A percentile compares a stretch with the other conserved stretches of the same genome.
Evolutionary conservation across 2,329 filamentous ascomycete genomes (phyloP).

Genomic region (Colletotrichum limetticola): DNA sequence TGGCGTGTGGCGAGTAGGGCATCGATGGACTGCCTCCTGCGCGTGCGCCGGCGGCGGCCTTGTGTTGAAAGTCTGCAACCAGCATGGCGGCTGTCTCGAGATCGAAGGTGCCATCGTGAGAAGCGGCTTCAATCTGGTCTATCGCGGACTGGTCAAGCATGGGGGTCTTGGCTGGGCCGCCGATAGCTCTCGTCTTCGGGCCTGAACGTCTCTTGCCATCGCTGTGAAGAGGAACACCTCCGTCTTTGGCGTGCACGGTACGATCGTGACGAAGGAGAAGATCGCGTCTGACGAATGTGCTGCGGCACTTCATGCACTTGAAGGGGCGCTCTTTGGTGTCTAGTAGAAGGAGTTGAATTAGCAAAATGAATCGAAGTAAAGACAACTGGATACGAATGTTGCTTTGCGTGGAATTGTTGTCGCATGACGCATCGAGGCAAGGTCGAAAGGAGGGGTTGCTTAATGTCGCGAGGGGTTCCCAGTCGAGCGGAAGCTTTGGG

Average conservation of each 20-base stretch:
- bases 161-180: constrained; percentile 77
- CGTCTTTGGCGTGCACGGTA: constrained; percentile 98
- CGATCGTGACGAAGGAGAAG: constrained; percentile 96
- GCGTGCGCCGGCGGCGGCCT: constrained; percentile 80
- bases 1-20: constrained; percentile 78
- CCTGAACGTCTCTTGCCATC: constrained; percentile 88
- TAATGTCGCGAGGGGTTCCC: constrained; percentile 15
- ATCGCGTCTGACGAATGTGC: constrained; percentile 98
- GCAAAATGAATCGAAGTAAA: constrained; percentile 18
- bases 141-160: constrained; percentile 88
- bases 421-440: background rate
- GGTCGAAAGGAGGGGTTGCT: constrained; percentile 15
- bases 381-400: background rate
- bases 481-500: constrained; percentile 18
- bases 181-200: constrained; percentile 72
- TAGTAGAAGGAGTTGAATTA: constrained; percentile 53
- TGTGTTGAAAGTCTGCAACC: constrained; percentile 97
- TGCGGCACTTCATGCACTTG: constrained; percentile 98
- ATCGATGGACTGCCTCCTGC: constrained; percentile 68
- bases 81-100: constrained; percentile 98
- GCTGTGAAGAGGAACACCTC: constrained; percentile 91
- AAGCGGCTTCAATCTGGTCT: constrained; percentile 92
- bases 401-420: background rate
- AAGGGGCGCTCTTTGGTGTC: constrained; percentile 99
- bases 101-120: constrained; percentile 86